Evolutionary conservation across 1,139 yeast species (phyloP), one percentile per base, ranked within the genome.

Genomic region (Lodderomyces theae): DNA sequence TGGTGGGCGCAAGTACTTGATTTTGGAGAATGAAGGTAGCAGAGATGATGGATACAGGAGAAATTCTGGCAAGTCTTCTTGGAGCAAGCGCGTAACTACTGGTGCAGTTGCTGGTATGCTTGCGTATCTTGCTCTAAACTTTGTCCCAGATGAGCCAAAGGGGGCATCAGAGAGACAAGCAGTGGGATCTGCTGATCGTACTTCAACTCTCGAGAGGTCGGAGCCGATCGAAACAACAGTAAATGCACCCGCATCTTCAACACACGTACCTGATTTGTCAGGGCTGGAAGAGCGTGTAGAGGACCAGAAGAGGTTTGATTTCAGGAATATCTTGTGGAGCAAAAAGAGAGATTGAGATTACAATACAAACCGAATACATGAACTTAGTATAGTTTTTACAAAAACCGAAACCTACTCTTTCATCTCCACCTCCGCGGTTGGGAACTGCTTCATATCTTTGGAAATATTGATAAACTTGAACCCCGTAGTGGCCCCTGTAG

Each of bases 401-500:
- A 11, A 25, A n/a, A 25, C 12, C 13, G 5, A 8, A n/a, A 11
- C 3, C 12, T 15, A 28, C 18, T 28, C 31, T 19, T 42, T 47
- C 65, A 61, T 62, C 38, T 51, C 56, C 24, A 50, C 51, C 34
- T 65, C 68, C 38, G 51, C 50, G 3, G 53, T 47, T 1, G 68
- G 67, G 37, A 65, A 54, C 30, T 51, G 51, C 5, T 51, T 45
- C 66, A 62, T 62, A 35, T 57, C 61, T 45, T 63, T 61, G 24
- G 66, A 61, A 24, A 77, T 53, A 30, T 57, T 57, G 4, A 64
- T 52, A 45, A 66, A 74, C 45, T 77, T 79, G 57, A 88, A 66
- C 13, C 77, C 72, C 32, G 84, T 80, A 40, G 84, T 63, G n/a
- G 94, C 90, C 31, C 96, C 96, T 49, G 77, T 68, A 8, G 87